Percentiles rank a stretch among this genome's conserved stretches.
These are phyloP conservation scores for Prunus padus DNA, from an alignment of 306 rosid genomes.

Conservation along the genomic window DNA sequence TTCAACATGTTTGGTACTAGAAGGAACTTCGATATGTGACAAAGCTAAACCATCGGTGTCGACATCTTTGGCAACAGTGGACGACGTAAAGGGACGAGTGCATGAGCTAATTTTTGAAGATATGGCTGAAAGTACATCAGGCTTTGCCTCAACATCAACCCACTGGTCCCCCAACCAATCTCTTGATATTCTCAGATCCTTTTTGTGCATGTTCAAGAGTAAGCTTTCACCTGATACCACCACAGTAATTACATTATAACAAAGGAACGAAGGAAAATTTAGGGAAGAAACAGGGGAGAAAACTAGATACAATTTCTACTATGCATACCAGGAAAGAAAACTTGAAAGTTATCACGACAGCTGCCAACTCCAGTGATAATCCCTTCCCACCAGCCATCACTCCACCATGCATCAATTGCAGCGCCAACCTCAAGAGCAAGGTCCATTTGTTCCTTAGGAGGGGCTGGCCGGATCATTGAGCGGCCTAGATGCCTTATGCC, in stretches of 20 bases:
- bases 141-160: slow-evolving; percentile 61
- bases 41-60: slow-evolving; percentile 40
- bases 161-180: slow-evolving; percentile 90
- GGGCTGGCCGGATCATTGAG: slow-evolving; percentile 72
- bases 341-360: slow-evolving; percentile 46
- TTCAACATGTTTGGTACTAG: slow-evolving; percentile 33
- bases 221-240: slow-evolving; percentile 71
- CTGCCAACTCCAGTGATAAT: slow-evolving; percentile 56
- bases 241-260: slow-evolving; percentile 8
- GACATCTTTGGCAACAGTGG: slow-evolving; percentile 35
- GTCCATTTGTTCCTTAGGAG: slow-evolving; percentile 49
- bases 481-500: slow-evolving; percentile 81
- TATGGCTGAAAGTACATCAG: slow-evolving; percentile 55
- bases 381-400: slow-evolving; percentile 99
- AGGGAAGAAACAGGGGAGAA: not conserved
- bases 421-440: slow-evolving; percentile 54
- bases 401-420: slow-evolving; percentile 98
- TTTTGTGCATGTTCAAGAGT: slow-evolving; percentile 49
- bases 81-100: slow-evolving; percentile 38
- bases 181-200: slow-evolving; percentile 75
- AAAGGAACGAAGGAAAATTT: slow-evolving; percentile 6
- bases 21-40: slow-evolving; percentile 40
- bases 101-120: slow-evolving; percentile 39
- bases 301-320: not conserved
- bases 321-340: slow-evolving; percentile 73